Evolutionary conservation across 2,329 filamentous ascomycete species (phyloP).

Genomic region (Curvularia spicifera): DNA sequence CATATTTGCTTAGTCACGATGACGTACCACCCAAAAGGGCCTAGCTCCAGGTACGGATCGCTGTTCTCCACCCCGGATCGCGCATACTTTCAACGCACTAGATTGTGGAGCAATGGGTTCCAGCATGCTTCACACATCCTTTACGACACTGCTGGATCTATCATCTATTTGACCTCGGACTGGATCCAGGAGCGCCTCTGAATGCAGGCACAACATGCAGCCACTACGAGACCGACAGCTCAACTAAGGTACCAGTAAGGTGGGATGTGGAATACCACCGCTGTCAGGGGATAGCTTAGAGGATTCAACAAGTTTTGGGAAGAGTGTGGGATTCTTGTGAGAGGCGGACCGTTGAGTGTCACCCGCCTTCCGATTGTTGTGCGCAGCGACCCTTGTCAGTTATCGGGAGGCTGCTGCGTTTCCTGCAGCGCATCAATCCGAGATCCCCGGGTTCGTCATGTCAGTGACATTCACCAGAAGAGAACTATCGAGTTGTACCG

Average conservation of each 20-base stretch:
- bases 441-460: conserved; percentile 11
- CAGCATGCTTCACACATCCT: conserved; percentile 11
- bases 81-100: conserved; percentile 15
- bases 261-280: conserved; percentile 1
- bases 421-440: conserved; percentile 16
- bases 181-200: not conserved
- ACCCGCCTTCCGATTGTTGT: conserved; percentile 20
- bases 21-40: conserved; percentile 16
- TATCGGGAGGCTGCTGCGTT: conserved; percentile 18
- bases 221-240: conserved; percentile 5
- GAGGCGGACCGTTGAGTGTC: conserved; percentile 21
- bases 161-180: not conserved
- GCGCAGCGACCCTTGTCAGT: conserved; percentile 18
- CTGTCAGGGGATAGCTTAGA: conserved; percentile 5
- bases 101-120: conserved; percentile 14
- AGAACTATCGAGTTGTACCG: conserved; percentile 1
- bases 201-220: conserved; percentile 2
- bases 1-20: conserved; percentile 27
- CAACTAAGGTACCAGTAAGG: not conserved
- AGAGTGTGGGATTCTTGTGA: conserved; percentile 15
- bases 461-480: not conserved
- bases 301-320: conserved; percentile 4
- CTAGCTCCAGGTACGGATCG: conserved; percentile 16
- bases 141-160: not conserved
- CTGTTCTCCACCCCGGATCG: conserved; percentile 15